Evolutionary conservation across 2,329 filamentous ascomycete species (phyloP), one percentile per base, ranked within the genome.

Genomic region (Colletotrichum abscissum): DNA sequence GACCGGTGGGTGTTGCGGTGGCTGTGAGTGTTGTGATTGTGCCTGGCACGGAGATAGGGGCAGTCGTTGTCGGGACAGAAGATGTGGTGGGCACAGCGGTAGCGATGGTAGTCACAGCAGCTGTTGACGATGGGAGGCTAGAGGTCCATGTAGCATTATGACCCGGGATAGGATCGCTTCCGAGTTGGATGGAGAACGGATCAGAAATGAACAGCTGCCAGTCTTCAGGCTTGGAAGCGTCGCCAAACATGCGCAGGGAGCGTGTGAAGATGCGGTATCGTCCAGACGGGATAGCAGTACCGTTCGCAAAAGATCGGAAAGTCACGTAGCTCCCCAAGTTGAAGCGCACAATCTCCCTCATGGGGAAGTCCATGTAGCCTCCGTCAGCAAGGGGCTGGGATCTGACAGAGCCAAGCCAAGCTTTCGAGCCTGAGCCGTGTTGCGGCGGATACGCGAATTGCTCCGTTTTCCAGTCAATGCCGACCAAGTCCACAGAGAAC

Each of bases 191-290:
- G 1, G 64, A 59, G 55, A 76, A 76, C 19, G 73, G n/a, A 55
- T 75, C 73, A 11, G 86, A 83, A 75, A 85, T 81, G 22, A 78
- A 78, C 0, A 81, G 77, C 38, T 89, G 88, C 80, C 87, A 90
- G 56, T 90, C 86, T 2, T 78, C 79, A 2, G 80, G 75, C 63
- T 84, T 81, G 19, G 80, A 78, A 38, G 79, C 79, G 63, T 90
- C 82, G 6, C 88, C 88, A 76, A 86, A 88, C 67, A 90, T 84
- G 67, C 83, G 84, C 75, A 90, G 77, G 1, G 88, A 86, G 63
- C 84, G 83, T 16, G 88, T 81, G 0, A 82, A 81, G 62, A 76
- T 56, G 28, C 66, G 65, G 63, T 77, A 76, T 12, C 65, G 66
- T 5, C 76, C 76, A 4, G 73, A 68, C 1, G 67, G 68, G 8